Conservation (phyloP, 345 rosid genomes). For the Eutrema heterophyllum region DNA sequence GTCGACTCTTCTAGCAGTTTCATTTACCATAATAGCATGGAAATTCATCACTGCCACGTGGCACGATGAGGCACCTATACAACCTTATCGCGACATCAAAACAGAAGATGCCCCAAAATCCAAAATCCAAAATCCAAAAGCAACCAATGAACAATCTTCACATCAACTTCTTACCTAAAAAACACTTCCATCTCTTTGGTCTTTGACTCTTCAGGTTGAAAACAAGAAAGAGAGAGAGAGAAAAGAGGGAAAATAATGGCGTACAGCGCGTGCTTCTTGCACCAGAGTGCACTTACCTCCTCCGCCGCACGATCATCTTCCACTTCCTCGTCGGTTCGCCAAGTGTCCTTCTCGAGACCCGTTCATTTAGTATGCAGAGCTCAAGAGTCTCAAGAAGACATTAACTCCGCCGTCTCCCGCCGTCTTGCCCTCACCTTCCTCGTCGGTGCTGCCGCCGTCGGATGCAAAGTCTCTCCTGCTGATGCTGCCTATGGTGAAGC, state of each 20-base stretch:
- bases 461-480: conserved; percentile 86
- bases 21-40: neutral
- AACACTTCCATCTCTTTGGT: neutral
- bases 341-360: conserved; percentile 36
- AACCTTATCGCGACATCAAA: conserved; percentile 55
- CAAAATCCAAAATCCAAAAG: conserved; percentile 53
- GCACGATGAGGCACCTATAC: conserved; percentile 34
- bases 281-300: conserved; percentile 53
- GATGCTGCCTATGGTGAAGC: conserved; percentile 97
- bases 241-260: conserved; percentile 40
- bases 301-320: conserved; percentile 35
- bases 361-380: conserved; percentile 59
- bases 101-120: conserved; percentile 43
- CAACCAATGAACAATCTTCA: conserved; percentile 38
- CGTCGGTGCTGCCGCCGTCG: conserved; percentile 72
- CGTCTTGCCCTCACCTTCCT: conserved; percentile 79
- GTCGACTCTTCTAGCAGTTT: conserved; percentile 12
- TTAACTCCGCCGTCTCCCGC: conserved; percentile 46
- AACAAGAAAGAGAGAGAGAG: neutral
- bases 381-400: conserved; percentile 46
- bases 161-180: neutral
- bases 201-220: neutral
- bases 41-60: conserved; percentile 31
- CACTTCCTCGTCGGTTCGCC: conserved; percentile 34
- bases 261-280: conserved; percentile 62